Base-by-base conservation (phyloP, 768 basidiomycete species). In the Coprinopsis strossmayeri region DNA sequence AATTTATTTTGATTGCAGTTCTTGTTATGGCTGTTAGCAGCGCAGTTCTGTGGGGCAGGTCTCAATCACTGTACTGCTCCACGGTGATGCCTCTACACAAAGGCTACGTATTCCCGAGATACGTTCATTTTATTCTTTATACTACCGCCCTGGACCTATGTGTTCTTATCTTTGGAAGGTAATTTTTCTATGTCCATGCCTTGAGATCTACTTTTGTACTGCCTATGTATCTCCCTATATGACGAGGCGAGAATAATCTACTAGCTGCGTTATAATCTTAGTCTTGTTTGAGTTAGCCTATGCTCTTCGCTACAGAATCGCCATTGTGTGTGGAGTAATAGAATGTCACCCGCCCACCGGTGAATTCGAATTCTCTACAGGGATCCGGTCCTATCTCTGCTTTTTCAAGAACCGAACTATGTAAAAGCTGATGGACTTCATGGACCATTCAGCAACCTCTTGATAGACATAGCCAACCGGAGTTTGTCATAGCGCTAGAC, bases 21-120 rank as follows among this genome's bases (percentile, higher is more conserved):
- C 38, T 64, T 96, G 46, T 51, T 94, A 2, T 97, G 90, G 72
- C 66, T 97, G 44, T 68, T 97, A 52, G 68, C 84, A 17, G 93
- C 95, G 1, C 86, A 93, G 65, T 87, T 93, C 65, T 97, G 95
- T 60, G 94, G 94, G 12, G 79, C 83, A 1, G 79, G 78, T 37
- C 65, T 96, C 60, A 79, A 81, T 57, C 85, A 80, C 45, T 91
- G 89, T 52, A 37, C 39, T 26, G 34, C 35, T 15, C 43, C 42
- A 39, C 26, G 18, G 3, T 12, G 32, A 39, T 32, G 30, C 30
- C 30, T 7, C 9, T 32, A 32, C n/a, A n/a, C n/a, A n/a, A n/a
- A n/a, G n/a, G n/a, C n/a, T n/a, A n/a, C n/a, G n/a, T n/a, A n/a
- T n/a, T n/a, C n/a, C 30, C 30, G 30, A 32, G 30, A 32, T 32